Evolutionary conservation across 371 early-diverging fungal species (phyloP).

Genomic region (Fennellomyces sp.): DNA sequence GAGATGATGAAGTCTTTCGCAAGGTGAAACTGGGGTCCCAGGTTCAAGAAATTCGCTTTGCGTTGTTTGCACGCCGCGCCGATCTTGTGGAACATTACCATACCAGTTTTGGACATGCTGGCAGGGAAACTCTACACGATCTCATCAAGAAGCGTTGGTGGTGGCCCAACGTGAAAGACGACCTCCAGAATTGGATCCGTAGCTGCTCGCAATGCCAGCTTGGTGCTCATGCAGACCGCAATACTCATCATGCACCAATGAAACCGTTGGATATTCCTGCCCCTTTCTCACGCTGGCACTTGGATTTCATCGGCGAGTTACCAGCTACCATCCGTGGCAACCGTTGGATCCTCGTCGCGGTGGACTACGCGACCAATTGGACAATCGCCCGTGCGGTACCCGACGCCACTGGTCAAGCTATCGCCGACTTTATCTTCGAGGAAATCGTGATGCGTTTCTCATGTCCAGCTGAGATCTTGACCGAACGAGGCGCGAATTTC

Average conservation of each 20-base stretch:
- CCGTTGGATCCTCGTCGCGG: conserved; percentile 4
- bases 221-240: background rate
- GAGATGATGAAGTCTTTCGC: no score
- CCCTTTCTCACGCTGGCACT: no score
- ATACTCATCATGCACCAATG: background rate
- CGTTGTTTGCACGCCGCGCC: no score
- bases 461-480: conserved; percentile 11
- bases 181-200: conserved; percentile 21
- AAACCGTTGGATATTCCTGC: no score
- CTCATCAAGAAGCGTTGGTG: conserved; percentile 10
- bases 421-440: conserved; percentile 4
- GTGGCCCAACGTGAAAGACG: conserved; percentile 18
- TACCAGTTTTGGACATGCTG: conserved; percentile 17
- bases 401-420: background rate
- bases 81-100: no score
- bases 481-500: background rate
- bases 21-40: no score
- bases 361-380: conserved; percentile 1
- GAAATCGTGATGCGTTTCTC: conserved; percentile 33
- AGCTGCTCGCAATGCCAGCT: conserved; percentile 19
- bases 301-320: no score
- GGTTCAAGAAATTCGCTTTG: no score
- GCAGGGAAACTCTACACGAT: conserved; percentile 13
- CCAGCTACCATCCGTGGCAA: conserved; percentile 8
- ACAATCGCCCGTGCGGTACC: no score